Evolutionary conservation across 2,329 filamentous ascomycete species (phyloP).

Genomic region (Penicillium sp.): DNA sequence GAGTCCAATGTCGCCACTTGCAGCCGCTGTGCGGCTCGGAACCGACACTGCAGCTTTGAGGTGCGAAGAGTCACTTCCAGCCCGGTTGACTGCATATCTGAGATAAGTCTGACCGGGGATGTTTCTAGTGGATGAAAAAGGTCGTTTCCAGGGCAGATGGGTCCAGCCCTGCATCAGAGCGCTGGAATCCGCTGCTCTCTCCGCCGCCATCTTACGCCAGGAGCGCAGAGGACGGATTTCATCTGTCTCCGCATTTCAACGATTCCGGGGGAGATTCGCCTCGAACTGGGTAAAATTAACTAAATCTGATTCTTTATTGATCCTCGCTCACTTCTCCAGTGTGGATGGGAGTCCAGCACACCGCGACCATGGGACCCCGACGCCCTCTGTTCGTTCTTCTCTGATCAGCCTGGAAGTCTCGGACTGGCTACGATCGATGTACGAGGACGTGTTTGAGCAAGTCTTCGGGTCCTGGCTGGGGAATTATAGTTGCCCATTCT

Average conservation of each 20-base stretch:
- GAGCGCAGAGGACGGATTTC: not conserved
- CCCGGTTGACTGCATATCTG: slow-evolving; percentile 1
- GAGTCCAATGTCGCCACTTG: slow-evolving; percentile 10
- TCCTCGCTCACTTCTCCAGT: not conserved
- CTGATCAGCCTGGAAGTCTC: slow-evolving; percentile 8
- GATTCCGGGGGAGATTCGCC: not conserved
- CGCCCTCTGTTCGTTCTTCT: slow-evolving; percentile 10
- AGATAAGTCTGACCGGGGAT: not conserved
- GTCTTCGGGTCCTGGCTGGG: slow-evolving; percentile 50
- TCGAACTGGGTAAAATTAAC: not conserved
- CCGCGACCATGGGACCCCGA: slow-evolving; percentile 14
- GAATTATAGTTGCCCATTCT: slow-evolving; percentile 46
- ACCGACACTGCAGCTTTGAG: slow-evolving; percentile 17
- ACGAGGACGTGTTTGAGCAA: slow-evolving; percentile 41
- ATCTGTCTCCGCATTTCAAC: slow-evolving; percentile 1
- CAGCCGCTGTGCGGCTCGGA: slow-evolving; percentile 15
- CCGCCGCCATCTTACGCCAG: slow-evolving; percentile 3
- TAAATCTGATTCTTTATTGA: not conserved
- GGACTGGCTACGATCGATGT: slow-evolving; percentile 32
- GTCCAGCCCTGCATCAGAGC: slow-evolving; percentile 5
- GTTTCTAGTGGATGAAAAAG: slow-evolving; percentile 22
- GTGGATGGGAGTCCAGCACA: slow-evolving; percentile 1
- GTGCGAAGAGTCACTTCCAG: not conserved
- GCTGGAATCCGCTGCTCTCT: slow-evolving; percentile 4
- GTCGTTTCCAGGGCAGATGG: slow-evolving; percentile 3